phyloP scores from a whole-genome alignment of 208 protist species.

The Leishmania martiniquensis region DNA sequence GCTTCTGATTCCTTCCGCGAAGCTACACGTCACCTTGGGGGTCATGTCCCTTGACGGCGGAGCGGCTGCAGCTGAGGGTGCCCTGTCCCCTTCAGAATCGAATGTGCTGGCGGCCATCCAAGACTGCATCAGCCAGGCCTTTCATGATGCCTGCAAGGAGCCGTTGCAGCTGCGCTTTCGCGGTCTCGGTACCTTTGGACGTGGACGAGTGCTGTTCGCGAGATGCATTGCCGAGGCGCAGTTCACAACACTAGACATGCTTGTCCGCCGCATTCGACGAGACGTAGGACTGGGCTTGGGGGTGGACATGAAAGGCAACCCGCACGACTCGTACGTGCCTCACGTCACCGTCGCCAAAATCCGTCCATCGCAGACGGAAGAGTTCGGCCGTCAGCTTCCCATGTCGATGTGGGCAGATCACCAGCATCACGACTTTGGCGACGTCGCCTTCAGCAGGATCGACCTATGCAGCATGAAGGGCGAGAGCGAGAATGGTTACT shows the following conservation, averaged over 20 bases:
- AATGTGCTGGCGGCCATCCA: slow-evolving; percentile 37
- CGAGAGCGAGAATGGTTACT: slow-evolving; percentile 60
- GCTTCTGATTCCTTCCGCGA: slow-evolving; percentile 67
- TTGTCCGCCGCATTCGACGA: slow-evolving; percentile 57
- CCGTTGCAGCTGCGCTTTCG: slow-evolving; percentile 79
- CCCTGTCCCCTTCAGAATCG: not conserved
- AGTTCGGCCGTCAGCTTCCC: slow-evolving; percentile 67
- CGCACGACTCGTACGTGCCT: slow-evolving; percentile 89
- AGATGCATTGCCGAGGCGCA: slow-evolving; percentile 62
- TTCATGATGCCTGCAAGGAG: slow-evolving; percentile 31
- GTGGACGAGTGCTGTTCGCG: slow-evolving; percentile 83
- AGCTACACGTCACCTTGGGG: slow-evolving; percentile 86
- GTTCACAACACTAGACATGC: slow-evolving; percentile 59
- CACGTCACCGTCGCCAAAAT: slow-evolving; percentile 90
- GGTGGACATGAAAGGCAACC: slow-evolving; percentile 88
- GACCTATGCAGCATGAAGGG: slow-evolving; percentile 83
- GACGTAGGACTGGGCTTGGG: slow-evolving; percentile 54
- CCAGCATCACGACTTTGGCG: slow-evolving; percentile 88
- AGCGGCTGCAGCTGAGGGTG: slow-evolving; percentile 6
- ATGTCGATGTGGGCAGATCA: slow-evolving; percentile 59
- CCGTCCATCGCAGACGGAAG: slow-evolving; percentile 40
- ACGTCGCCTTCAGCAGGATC: slow-evolving; percentile 70
- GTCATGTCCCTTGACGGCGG: slow-evolving; percentile 59
- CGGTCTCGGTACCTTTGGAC: slow-evolving; percentile 80
- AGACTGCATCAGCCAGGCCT: slow-evolving; percentile 51